These are phyloP conservation scores for Eucalyptus polybractea DNA, from an alignment of 345 rosid genomes.

Conservation along the genomic window DNA sequence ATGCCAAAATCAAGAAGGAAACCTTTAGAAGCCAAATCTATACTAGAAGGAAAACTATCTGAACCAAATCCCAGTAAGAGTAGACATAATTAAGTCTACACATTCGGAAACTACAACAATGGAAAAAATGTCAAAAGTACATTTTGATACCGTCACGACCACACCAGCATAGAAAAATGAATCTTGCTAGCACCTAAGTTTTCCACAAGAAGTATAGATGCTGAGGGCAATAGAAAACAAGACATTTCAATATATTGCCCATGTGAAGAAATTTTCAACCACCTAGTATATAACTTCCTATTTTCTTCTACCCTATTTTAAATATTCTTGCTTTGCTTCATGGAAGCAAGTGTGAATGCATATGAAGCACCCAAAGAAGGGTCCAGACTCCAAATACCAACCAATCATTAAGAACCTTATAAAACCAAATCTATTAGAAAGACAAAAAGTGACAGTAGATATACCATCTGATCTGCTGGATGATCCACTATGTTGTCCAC, in stretches of 20 bases:
- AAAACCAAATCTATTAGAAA: not conserved
- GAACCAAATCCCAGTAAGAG: not conserved
- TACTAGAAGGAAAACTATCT: not conserved
- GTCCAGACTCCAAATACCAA: not conserved
- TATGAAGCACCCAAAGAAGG: not conserved
- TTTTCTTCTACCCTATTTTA: not conserved
- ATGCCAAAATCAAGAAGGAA: not conserved
- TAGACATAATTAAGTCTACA: not conserved
- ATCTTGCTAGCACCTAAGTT: not conserved
- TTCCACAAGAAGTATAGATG: not conserved
- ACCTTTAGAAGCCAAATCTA: not conserved
- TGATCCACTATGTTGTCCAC: not conserved
- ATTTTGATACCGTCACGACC: not conserved
- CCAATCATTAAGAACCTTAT: not conserved
- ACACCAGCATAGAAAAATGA: not conserved
- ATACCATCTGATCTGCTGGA: constrained; percentile 27
- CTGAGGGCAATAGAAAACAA: not conserved
- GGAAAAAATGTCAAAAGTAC: not conserved
- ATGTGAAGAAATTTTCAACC: not conserved
- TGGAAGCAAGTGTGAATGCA: not conserved
- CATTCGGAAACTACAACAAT: not conserved
- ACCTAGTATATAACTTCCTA: not conserved
- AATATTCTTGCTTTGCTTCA: not conserved
- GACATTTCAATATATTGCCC: not conserved
- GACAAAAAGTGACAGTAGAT: not conserved